Base-by-base conservation (phyloP, 2,329 filamentous ascomycete genomes). In the Leptographium radiaticola region DNA sequence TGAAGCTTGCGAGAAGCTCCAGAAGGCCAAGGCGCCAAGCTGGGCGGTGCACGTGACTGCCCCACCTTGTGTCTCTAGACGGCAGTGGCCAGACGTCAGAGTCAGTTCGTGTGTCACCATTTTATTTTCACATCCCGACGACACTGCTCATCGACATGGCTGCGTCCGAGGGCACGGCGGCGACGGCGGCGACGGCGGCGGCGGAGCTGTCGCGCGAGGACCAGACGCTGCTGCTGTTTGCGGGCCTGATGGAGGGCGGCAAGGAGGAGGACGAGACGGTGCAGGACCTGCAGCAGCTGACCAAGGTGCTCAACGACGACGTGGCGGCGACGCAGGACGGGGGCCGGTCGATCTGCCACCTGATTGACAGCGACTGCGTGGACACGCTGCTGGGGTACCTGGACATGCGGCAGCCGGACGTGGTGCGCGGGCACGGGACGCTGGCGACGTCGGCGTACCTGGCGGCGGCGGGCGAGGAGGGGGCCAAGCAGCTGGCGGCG, bases 211-310 rank as follows among this genome's bases (percentile, higher is more conserved):
- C 56, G 57, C 49, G 79, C 70, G 70, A 77, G 61, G 83, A 87
- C 63, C 74, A 84, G 63, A 84, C 86, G 54, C 79, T 85, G 63
- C 79, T 95, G 55, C 83, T 91, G 60, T 81, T 96, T 60, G 90
- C 90, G 30, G 86, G 87, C 63, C 74, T 96, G 61, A 94, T 96
- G 83, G 88, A 94, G 66, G 89, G 88, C 46, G 89, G 89, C 52
- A 81, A 90, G 62, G 88, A 95, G 61, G 87, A 87, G 64, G 80
- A 82, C 54, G 83, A 87, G 60, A 85, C 80, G 13, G 83, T 78
- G 61, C 68, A 68, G 56, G 75, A 81, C 56, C 70, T 84, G 47
- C 76, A 79, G 59, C 67, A 69, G 53, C 74, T 84, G 53, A 81
- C 80, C 46, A 79, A 75, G 65, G 70, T 84, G 42, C 70, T 84